Evolutionary conservation across 305 asterid species (phyloP), one percentile per base, ranked within the genome.

Genomic region (Fraxinus albicans): DNA sequence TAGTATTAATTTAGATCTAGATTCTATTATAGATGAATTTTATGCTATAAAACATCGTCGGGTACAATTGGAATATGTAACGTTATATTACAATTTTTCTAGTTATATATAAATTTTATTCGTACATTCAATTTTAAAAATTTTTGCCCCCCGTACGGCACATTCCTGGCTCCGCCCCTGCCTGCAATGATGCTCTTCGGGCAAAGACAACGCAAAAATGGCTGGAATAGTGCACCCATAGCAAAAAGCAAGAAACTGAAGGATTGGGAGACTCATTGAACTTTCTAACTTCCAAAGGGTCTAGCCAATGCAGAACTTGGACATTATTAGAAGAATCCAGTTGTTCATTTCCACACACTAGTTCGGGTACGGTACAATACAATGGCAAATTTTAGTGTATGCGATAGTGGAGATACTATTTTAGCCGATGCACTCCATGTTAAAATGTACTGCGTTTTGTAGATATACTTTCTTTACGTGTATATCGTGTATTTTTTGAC

Each of bases 131-230:
- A 25, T 25, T 25, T 25, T 25, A 25, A 25, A 25, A 25, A 25
- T 25, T 25, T 25, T 25, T 25, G 27, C 27, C 27, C 27, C 27
- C 27, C 27, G 1, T 25, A 25, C 27, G 27, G 27, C 27, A 25
- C 27, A 25, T 25, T 25, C 27, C 27, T 25, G 27, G 27, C 27
- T 25, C 27, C 27, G 27, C 27, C 27, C 27, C 27, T 25, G 27
- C n/a, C n/a, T n/a, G 27, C 27, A 25, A 25, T 25, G 98, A 93
- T 83, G 88, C 93, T 80, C 95, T 96, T 79, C 91, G 97, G 42
- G 92, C 93, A 55, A 96, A 94, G 86, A 94, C 88, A 94, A 96
- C 73, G 91, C 94, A 19, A 96, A 96, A 87, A 96, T 96, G 99
- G 98, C 98, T 80, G 99, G 97, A 75, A 89, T 92, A 91, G 93